A percentile compares a stretch with the other conserved stretches of the same genome.
These are phyloP conservation scores for Penicillium bialowiezense DNA, from an alignment of 495 filamentous ascomycete species.

Conservation along the genomic window DNA sequence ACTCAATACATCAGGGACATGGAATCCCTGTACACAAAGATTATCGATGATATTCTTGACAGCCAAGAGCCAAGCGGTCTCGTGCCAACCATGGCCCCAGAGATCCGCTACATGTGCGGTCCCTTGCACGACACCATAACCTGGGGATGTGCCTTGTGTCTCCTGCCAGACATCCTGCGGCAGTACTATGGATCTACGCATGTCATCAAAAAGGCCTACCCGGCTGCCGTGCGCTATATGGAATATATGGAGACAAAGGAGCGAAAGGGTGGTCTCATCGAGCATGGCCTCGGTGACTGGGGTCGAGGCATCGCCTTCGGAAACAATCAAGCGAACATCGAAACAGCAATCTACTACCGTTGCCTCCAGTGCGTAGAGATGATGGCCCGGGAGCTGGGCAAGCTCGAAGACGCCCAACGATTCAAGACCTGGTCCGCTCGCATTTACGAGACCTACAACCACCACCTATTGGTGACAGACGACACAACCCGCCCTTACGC, in stretches of 20 bases:
- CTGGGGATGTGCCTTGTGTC: conserved; percentile 27
- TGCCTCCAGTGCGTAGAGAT: conserved; percentile 25
- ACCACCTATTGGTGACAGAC: conserved; percentile 23
- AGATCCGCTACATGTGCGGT: conserved; percentile 32
- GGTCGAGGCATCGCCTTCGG: conserved; percentile 29
- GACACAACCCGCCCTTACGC: conserved; percentile 12
- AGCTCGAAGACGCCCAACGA: conserved; percentile 12
- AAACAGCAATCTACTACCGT: conserved; percentile 30
- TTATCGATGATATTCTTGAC: conserved; percentile 29
- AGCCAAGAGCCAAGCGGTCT: conserved; percentile 25
- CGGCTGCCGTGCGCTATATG: conserved; percentile 26
- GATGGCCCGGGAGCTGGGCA: conserved; percentile 25
- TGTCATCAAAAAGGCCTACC: conserved; percentile 20
- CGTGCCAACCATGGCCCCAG: conserved; percentile 29
- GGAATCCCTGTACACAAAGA: conserved; percentile 28
- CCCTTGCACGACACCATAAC: conserved; percentile 31
- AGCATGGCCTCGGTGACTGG: conserved; percentile 30
- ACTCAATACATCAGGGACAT: conserved; percentile 31
- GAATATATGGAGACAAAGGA: conserved; percentile 28
- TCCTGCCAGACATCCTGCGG: conserved; percentile 23
- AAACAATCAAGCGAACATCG: conserved; percentile 31
- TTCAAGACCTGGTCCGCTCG: conserved; percentile 20
- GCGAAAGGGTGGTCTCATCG: conserved; percentile 24
- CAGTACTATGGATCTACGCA: conserved; percentile 28
- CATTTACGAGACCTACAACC: conserved; percentile 22